Percentiles rank a stretch among this genome's conserved stretches.
Evolutionary conservation across 768 basidiomycete species (phyloP).

Genomic region (Punctularia strigosozonata): DNA sequence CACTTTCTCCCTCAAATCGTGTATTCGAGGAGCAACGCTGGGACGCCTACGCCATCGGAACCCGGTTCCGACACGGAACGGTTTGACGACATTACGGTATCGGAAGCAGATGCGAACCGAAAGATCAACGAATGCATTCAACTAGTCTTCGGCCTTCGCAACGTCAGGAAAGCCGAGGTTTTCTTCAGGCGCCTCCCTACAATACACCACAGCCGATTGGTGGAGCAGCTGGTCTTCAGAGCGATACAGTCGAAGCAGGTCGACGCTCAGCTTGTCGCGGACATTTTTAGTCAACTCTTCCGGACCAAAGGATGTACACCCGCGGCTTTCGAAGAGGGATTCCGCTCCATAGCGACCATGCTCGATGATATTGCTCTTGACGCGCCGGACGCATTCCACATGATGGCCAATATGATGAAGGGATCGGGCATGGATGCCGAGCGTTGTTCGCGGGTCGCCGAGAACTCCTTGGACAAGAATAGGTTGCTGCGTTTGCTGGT

Average conservation of each 20-base stretch:
- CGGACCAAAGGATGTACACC: slow-evolving; percentile 48
- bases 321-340: slow-evolving; percentile 64
- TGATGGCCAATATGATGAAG: slow-evolving; percentile 66
- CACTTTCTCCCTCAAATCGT: no score
- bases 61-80: no score
- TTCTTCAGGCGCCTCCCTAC: slow-evolving; percentile 72
- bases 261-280: slow-evolving; percentile 67
- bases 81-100: no score
- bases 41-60: no score
- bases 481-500: slow-evolving; percentile 48
- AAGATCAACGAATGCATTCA: slow-evolving; percentile 75
- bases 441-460: slow-evolving; percentile 40
- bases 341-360: slow-evolving; percentile 54
- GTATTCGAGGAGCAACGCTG: no score
- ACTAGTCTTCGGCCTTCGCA: slow-evolving; percentile 80
- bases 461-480: slow-evolving; percentile 49
- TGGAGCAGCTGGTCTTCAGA: slow-evolving; percentile 61
- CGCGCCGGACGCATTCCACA: slow-evolving; percentile 73
- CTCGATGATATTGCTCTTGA: slow-evolving; percentile 88
- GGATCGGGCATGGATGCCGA: slow-evolving; percentile 58
- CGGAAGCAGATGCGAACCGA: slow-evolving; percentile 53
- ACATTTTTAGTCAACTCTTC: slow-evolving; percentile 55
- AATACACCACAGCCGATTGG: slow-evolving; percentile 48
- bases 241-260: slow-evolving; percentile 76
- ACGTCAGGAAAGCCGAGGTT: slow-evolving; percentile 75